These are phyloP conservation scores for Lactarius trivialis DNA, from an alignment of 768 basidiomycete genomes.

Conservation along the genomic window DNA sequence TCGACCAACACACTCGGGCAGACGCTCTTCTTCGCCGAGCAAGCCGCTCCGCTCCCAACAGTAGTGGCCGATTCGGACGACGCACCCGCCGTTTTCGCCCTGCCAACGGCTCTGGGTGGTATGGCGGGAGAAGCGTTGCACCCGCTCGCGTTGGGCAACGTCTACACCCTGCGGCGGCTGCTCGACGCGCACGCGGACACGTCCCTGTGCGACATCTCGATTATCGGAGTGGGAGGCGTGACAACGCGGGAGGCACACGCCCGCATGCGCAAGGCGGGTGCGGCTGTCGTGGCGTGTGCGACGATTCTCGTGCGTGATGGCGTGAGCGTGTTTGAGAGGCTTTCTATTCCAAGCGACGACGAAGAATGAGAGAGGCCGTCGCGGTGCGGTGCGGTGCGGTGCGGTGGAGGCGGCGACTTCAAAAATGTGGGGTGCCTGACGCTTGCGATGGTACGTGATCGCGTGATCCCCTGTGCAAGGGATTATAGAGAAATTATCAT, in stretches of 20 bases:
- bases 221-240: constrained; percentile 84
- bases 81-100: constrained; percentile 38
- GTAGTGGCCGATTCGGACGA: background rate
- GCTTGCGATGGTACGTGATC: background rate
- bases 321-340: constrained; percentile 23
- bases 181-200: constrained; percentile 32
- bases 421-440: constrained; percentile 34
- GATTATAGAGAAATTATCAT: background rate
- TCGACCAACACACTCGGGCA: constrained; percentile 30
- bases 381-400: background rate
- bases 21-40: constrained; percentile 32
- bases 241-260: constrained; percentile 49
- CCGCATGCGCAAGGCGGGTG: constrained; percentile 57
- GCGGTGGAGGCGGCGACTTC: background rate
- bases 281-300: constrained; percentile 55
- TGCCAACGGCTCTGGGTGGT: constrained; percentile 44
- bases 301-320: constrained; percentile 42
- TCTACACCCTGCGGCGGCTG: constrained; percentile 51
- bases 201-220: constrained; percentile 42
- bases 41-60: constrained; percentile 8
- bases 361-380: background rate
- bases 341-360: background rate
- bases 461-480: background rate
- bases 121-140: constrained; percentile 63
- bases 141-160: constrained; percentile 72